These are phyloP conservation scores for Paramicrosporidium saccamoebae DNA, from an alignment of 371 early-diverging fungal genomes.

Conservation along the genomic window DNA sequence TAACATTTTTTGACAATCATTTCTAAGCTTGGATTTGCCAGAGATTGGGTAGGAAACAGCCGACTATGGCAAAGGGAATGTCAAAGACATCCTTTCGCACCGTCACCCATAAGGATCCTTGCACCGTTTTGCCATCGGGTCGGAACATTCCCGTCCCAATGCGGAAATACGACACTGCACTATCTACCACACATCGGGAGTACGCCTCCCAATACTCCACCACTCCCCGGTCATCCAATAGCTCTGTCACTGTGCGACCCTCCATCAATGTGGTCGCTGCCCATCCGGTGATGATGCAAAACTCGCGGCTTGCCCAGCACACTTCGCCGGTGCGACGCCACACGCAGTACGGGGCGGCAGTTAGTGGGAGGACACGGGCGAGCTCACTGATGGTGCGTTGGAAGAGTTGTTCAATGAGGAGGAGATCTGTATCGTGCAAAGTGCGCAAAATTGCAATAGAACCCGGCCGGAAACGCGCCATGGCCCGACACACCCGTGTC, in stretches of 20 bases:
- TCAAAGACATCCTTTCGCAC: slow-evolving; percentile 70
- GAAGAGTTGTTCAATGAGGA: slow-evolving; percentile 73
- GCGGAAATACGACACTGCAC: slow-evolving; percentile 40
- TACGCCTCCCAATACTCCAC: slow-evolving; percentile 76
- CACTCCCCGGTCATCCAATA: slow-evolving; percentile 56
- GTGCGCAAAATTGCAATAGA: slow-evolving; percentile 63
- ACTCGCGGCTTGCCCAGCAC: slow-evolving; percentile 60
- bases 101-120: slow-evolving; percentile 61
- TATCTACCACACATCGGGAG: slow-evolving; percentile 54
- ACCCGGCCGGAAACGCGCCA: slow-evolving; percentile 55
- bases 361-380: slow-evolving; percentile 49
- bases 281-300: slow-evolving; percentile 57
- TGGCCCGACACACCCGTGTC: slow-evolving; percentile 44
- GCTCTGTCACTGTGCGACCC: slow-evolving; percentile 7
- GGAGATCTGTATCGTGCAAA: slow-evolving; percentile 51
- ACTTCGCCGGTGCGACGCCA: slow-evolving; percentile 79
- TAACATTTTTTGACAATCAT: no score
- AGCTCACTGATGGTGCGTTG: slow-evolving; percentile 59
- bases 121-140: slow-evolving; percentile 20
- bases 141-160: slow-evolving; percentile 28
- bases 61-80: slow-evolving; percentile 47
- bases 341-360: slow-evolving; percentile 79
- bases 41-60: slow-evolving; percentile 13
- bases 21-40: no score
- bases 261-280: slow-evolving; percentile 23